A percentile compares a stretch with the other conserved stretches of the same genome.
Evolutionary conservation across 192 early-diverging fungal species (phyloP).

Genomic region (Phycomyces blakesleeanus): DNA sequence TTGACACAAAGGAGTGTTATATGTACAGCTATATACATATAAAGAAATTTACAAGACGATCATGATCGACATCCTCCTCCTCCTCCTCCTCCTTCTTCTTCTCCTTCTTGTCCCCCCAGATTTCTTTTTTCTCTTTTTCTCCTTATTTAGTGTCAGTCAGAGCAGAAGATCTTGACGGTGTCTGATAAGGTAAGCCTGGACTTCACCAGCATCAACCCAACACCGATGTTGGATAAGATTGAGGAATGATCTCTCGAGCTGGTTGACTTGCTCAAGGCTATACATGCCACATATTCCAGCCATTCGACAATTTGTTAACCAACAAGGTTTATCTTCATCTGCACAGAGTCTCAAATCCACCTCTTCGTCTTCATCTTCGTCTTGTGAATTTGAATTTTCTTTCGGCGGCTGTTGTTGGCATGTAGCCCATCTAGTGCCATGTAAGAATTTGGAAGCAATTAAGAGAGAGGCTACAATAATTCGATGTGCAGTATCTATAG

Average conservation of each 20-base stretch:
- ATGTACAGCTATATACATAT: too few relatives aligned
- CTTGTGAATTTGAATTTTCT: too few relatives aligned
- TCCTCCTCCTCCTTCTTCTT: not conserved
- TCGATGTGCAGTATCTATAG: conserved; percentile 34
- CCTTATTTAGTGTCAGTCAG: not conserved
- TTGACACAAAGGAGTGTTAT: not conserved
- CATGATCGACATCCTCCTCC: not conserved
- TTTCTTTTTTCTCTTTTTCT: not conserved
- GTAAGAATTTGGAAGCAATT: conserved; percentile 32
- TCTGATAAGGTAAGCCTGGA: conserved; percentile 20
- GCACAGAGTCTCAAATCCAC: not conserved
- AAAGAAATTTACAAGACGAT: too few relatives aligned
- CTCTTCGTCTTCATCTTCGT: too few relatives aligned
- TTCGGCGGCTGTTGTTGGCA: conserved; percentile 3
- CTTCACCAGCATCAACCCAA: conserved; percentile 19
- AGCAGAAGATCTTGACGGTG: conserved; percentile 25
- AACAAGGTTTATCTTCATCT: conserved; percentile 13
- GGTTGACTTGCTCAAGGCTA: conserved; percentile 28
- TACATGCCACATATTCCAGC: conserved; percentile 27
- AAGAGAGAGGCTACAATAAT: conserved; percentile 33
- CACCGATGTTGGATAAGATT: conserved; percentile 25
- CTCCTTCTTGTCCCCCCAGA: not conserved
- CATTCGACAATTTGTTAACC: conserved; percentile 28
- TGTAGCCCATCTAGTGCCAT: conserved; percentile 9
- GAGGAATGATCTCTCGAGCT: conserved; percentile 30